Conservation (phyloP, 495 filamentous ascomycete species). For the Aspergillus conjunctus region DNA sequence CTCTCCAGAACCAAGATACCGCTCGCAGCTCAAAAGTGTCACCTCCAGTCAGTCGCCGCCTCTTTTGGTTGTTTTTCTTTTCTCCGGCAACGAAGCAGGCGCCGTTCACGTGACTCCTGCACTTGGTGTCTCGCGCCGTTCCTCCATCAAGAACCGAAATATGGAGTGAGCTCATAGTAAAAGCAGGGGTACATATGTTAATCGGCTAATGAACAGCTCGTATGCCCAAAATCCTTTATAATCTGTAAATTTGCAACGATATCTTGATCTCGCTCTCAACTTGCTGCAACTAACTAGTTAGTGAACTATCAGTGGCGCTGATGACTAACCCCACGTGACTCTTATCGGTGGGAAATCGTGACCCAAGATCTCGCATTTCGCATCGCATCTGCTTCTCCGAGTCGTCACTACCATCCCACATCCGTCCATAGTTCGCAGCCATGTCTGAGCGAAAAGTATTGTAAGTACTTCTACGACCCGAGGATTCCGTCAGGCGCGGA, state of each 20-base stretch:
- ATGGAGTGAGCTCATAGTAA: too few species aligned
- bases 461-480: conserved; percentile 26
- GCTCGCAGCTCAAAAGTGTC: too few species aligned
- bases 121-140: not conserved
- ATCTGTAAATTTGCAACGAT: too few species aligned
- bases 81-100: not conserved
- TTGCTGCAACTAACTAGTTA: too few species aligned
- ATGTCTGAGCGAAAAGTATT: conserved; percentile 76
- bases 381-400: not conserved
- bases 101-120: not conserved
- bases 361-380: not conserved
- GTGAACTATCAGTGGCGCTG: not conserved
- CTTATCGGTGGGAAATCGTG: not conserved
- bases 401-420: not conserved
- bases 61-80: not conserved
- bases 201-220: too few species aligned
- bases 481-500: too few species aligned
- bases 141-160: too few species aligned
- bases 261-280: not conserved
- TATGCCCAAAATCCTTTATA: too few species aligned
- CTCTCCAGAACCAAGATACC: not conserved
- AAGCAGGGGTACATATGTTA: too few species aligned
- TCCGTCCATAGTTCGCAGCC: conserved; percentile 26
- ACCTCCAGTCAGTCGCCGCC: too few species aligned
- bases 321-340: conserved; percentile 10